phyloP scores from a whole-genome alignment of 169 alveolate genomes.

The Eimeria falciformis region DNA sequence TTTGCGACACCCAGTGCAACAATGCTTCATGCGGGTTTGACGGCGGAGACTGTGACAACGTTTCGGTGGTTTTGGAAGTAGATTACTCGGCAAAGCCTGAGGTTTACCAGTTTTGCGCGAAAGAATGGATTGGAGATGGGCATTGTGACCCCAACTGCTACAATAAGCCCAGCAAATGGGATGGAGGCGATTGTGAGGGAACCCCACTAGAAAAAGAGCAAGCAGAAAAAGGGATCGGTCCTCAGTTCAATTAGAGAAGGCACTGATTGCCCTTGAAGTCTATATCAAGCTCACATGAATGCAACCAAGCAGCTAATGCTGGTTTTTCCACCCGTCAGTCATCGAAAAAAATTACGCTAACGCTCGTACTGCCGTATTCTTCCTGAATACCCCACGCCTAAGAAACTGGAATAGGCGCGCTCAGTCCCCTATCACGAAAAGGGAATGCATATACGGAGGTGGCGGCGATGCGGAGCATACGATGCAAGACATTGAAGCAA shows the following conservation, averaged over 20 bases:
- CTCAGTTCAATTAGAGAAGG: slow-evolving; percentile 24
- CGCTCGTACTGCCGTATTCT: too few relatives aligned
- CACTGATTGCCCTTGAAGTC: too few relatives aligned
- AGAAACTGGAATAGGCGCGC: too few relatives aligned
- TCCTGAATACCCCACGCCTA: too few relatives aligned
- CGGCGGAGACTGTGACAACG: slow-evolving; percentile 83
- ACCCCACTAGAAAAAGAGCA: slow-evolving; percentile 41
- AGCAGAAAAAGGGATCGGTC: slow-evolving; percentile 52
- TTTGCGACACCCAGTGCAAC: slow-evolving; percentile 83
- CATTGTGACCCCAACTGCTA: slow-evolving; percentile 83
- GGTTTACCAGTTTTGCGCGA: slow-evolving; percentile 81
- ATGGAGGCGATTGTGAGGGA: slow-evolving; percentile 76
- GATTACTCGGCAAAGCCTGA: slow-evolving; percentile 82
- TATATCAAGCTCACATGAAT: too few relatives aligned
- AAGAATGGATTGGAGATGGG: slow-evolving; percentile 85
- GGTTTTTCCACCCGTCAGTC: too few relatives aligned
- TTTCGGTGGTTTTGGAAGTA: slow-evolving; percentile 81
- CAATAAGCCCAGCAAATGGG: slow-evolving; percentile 78
- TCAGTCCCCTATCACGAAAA: too few relatives aligned
- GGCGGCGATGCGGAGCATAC: too few relatives aligned
- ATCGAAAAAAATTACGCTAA: not conserved
- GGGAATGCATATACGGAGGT: too few relatives aligned
- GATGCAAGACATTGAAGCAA: not conserved
- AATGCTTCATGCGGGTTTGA: slow-evolving; percentile 79
- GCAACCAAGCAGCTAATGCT: too few relatives aligned